These are phyloP conservation scores for Malus asiatica DNA, from an alignment of 306 rosid genomes.

Conservation along the genomic window DNA sequence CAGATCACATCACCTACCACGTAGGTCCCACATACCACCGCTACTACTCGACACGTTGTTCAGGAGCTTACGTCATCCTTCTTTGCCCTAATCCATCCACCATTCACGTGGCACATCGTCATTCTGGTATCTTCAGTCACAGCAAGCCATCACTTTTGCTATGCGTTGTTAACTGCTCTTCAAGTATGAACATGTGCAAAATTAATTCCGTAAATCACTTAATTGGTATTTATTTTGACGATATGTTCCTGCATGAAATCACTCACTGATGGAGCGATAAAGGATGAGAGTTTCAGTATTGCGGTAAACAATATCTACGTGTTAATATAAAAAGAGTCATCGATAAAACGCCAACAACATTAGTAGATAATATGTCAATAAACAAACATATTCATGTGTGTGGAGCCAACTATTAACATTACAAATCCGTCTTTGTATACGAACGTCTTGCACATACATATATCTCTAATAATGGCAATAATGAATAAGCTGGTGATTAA, in stretches of 20 bases:
- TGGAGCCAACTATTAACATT: too few species aligned
- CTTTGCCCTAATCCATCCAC: neutral
- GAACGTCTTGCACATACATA: too few species aligned
- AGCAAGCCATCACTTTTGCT: neutral
- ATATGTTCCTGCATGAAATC: neutral
- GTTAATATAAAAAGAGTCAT: too few species aligned
- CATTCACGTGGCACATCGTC: neutral
- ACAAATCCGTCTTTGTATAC: too few species aligned
- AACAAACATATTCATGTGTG: too few species aligned
- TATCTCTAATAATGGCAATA: neutral
- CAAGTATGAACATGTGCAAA: too few species aligned
- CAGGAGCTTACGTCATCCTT: neutral
- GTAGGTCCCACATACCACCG: neutral
- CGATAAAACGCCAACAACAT: too few species aligned
- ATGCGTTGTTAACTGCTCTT: too few species aligned
- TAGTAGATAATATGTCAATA: too few species aligned
- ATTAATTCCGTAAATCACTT: neutral
- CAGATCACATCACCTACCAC: neutral
- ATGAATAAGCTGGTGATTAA: neutral
- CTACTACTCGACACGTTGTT: neutral
- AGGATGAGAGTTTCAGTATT: neutral
- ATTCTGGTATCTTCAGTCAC: neutral
- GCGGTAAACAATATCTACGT: too few species aligned
- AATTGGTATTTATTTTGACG: neutral
- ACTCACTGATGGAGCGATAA: neutral